Base-by-base conservation (phyloP, 2,329 filamentous ascomycete species). In the Gnomoniopsis smithogilvyi region DNA sequence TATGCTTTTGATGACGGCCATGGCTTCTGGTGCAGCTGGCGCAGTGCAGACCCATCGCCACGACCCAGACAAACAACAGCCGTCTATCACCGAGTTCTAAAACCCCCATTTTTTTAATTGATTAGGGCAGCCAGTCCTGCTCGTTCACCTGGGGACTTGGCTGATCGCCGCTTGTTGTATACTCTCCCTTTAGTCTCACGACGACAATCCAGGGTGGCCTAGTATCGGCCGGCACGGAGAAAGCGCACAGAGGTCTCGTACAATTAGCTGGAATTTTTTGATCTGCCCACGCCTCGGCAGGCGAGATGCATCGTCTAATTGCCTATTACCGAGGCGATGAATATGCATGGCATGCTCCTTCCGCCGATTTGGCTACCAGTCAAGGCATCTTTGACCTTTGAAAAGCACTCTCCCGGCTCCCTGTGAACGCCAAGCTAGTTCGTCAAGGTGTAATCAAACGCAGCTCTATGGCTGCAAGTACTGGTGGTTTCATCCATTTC, bases 341-440 rank as follows among this genome's bases (percentile, higher is more conserved):
- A 14, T 19, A 24, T 41, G 51, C 38, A 38, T 15, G 51, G 14
- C n/a, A 54, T 45, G 51, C 51, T 54, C 12, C 26, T n/a, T 19
- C 22, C 51, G 8, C 24, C 43, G 10, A 46, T 46, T 19, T 19
- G 19, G 14, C 19, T 11, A 46, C 43, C 43, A 46, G 6, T 11
- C 15, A 33, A 19, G 8, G 38, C 45, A 17, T n/a, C 41, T 10
- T 15, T 34, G 19, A n/a, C 19, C n/a, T 8, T 41, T 57, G 41
- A 48, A 41, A 19, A 36, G 36, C 19, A 43, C 15, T 50, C 34
- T 47, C n/a, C 38, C 30, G 15, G n/a, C 38, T 10, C 54, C 49
- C 24, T 49, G 21, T 55, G 24, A 57, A 57, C 54, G 54, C 54
- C 54, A 46, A 57, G 54, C 54, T 51, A 45, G 21, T 45, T 47